Evolutionary conservation across 106 monocot species (phyloP).

Genomic region (Triglochin maritima): DNA sequence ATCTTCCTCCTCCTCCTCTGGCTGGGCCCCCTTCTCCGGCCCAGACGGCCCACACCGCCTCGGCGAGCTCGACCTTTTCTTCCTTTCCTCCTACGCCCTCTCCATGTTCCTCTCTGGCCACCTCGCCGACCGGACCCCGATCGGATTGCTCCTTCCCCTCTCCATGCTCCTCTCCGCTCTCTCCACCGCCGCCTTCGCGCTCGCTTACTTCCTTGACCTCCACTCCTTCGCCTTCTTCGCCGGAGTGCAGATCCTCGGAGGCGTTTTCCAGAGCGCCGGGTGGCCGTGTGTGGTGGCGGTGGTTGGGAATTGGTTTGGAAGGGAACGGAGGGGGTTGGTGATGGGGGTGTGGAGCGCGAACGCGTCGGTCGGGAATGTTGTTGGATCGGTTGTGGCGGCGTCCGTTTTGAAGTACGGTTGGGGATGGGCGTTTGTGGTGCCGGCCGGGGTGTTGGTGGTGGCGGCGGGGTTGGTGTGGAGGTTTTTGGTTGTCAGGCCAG

Average conservation of each 20-base stretch:
- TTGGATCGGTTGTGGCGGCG: slow-evolving; percentile 74
- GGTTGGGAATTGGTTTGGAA: slow-evolving; percentile 85
- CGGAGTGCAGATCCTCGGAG: slow-evolving; percentile 41
- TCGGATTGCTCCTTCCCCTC: slow-evolving; percentile 51
- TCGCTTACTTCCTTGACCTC: slow-evolving; percentile 43
- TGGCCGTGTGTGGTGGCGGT: slow-evolving; percentile 94
- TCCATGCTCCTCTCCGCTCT: slow-evolving; percentile 44
- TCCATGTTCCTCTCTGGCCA: slow-evolving; percentile 78
- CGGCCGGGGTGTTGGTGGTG: slow-evolving; percentile 31
- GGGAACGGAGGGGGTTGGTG: slow-evolving; percentile 49
- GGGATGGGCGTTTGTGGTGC: slow-evolving; percentile 90
- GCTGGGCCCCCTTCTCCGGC: slow-evolving; percentile 65
- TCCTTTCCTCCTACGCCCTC: slow-evolving; percentile 71
- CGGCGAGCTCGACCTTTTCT: slow-evolving; percentile 88
- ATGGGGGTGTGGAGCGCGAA: slow-evolving; percentile 97
- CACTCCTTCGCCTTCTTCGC: slow-evolving; percentile 51
- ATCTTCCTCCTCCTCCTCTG: slow-evolving; percentile 4
- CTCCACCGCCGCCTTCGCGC: slow-evolving; percentile 36
- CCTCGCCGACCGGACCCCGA: slow-evolving; percentile 56
- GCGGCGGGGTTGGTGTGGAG: slow-evolving; percentile 31
- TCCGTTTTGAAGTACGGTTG: slow-evolving; percentile 76
- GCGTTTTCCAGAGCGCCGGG: slow-evolving; percentile 61
- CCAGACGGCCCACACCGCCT: slow-evolving; percentile 65
- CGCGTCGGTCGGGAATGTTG: slow-evolving; percentile 77
- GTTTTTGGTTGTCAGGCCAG: slow-evolving; percentile 55